Evolutionary conservation across 495 filamentous ascomycete species (phyloP).

Genomic region (Ascodesmis nigricans): DNA sequence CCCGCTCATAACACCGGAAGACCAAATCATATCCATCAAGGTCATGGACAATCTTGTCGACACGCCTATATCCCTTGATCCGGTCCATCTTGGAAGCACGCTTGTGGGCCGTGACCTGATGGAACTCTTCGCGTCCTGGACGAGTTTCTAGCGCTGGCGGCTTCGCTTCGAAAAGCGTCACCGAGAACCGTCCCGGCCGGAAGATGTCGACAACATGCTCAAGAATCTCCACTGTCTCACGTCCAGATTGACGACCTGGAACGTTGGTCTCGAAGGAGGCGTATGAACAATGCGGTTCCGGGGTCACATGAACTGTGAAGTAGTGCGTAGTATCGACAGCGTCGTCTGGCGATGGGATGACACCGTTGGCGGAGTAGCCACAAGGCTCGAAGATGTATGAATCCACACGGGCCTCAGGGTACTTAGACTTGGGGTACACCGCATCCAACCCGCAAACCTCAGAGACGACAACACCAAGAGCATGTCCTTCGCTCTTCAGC

Average conservation of each 20-base stretch:
- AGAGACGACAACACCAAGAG: conserved; percentile 79
- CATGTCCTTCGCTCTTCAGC: conserved; percentile 78
- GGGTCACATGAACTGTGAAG: conserved; percentile 97
- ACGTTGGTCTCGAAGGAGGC: conserved; percentile 99
- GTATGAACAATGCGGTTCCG: conserved; percentile 94
- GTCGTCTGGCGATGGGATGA: conserved; percentile 57
- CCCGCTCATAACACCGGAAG: conserved; percentile 86
- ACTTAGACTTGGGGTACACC: conserved; percentile 66
- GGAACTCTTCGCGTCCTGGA: conserved; percentile 20
- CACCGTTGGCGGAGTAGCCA: conserved; percentile 94
- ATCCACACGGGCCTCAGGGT: conserved; percentile 85
- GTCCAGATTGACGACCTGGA: conserved; percentile 67
- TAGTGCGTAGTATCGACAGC: conserved; percentile 49
- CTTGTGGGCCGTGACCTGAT: conserved; percentile 20
- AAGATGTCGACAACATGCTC: conserved; percentile 91
- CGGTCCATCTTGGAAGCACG: conserved; percentile 52
- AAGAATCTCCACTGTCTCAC: conserved; percentile 71
- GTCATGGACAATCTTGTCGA: conserved; percentile 92
- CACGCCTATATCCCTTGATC: conserved; percentile 67
- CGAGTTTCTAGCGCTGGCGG: conserved; percentile 27
- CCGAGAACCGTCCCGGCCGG: conserved; percentile 85
- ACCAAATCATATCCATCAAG: conserved; percentile 94
- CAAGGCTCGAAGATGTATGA: conserved; percentile 94
- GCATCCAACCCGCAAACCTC: conserved; percentile 74
- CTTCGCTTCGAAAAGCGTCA: conserved; percentile 92